phyloP scores from a whole-genome alignment of 1,284 basidiomycete species.

The Malassezia vespertilionis region DNA sequence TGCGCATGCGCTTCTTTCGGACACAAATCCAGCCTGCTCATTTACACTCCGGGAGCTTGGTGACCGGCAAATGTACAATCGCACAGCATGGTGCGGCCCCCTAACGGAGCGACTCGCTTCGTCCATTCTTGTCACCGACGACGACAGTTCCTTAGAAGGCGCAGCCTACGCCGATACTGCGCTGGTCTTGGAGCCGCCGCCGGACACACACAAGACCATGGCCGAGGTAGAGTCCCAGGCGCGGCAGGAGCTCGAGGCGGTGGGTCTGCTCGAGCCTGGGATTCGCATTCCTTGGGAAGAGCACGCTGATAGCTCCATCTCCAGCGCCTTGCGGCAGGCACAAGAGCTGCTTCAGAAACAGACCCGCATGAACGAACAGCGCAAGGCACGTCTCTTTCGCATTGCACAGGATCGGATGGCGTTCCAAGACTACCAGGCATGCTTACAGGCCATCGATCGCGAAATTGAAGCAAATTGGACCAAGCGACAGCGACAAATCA shows the following conservation, averaged over 20 bases:
- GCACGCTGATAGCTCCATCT: conserved; percentile 69
- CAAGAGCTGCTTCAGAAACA: conserved; percentile 71
- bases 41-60: neutral
- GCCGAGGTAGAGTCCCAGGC: conserved; percentile 8
- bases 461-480: conserved; percentile 44
- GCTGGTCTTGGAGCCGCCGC: conserved; percentile 46
- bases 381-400: conserved; percentile 61
- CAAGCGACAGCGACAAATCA: conserved; percentile 39
- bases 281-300: conserved; percentile 50
- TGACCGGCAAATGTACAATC: conserved; percentile 13
- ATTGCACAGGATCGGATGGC: conserved; percentile 78
- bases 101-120: conserved; percentile 13
- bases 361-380: conserved; percentile 67
- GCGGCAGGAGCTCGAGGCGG: conserved; percentile 7
- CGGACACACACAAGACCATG: conserved; percentile 7
- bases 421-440: conserved; percentile 54
- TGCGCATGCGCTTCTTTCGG: neutral
- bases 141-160: neutral
- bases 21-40: neutral
- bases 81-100: conserved; percentile 1
- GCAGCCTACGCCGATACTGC: neutral
- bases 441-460: conserved; percentile 39
- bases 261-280: conserved; percentile 11
- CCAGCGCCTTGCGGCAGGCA: conserved; percentile 73
- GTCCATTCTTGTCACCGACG: conserved; percentile 6